phyloP scores from a whole-genome alignment of 164 flowering plant species.

The Berberis thunbergii region DNA sequence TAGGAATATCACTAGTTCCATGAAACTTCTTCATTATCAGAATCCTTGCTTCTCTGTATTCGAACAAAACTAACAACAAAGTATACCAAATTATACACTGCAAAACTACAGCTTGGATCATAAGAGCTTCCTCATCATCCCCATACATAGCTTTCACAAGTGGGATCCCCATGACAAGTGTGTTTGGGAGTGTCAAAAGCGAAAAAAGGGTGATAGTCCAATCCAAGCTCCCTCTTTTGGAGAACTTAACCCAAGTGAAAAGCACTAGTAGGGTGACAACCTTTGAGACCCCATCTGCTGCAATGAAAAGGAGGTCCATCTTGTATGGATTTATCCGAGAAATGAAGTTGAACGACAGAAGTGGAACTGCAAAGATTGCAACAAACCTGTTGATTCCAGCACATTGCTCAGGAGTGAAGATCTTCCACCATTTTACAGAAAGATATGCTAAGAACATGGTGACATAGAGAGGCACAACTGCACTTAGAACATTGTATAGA shows the following conservation, averaged over 20 bases:
- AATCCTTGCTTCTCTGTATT: slow-evolving; percentile 25
- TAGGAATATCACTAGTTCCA: neutral
- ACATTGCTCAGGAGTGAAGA: slow-evolving; percentile 24
- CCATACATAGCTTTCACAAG: too few relatives aligned
- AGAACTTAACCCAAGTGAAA: slow-evolving; percentile 23
- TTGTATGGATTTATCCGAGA: slow-evolving; percentile 27
- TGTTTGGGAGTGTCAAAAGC: too few relatives aligned
- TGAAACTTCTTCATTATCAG: slow-evolving; percentile 5
- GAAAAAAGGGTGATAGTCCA: slow-evolving; percentile 30
- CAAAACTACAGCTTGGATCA: slow-evolving; percentile 29
- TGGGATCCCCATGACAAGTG: too few relatives aligned
- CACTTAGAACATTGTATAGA: slow-evolving; percentile 24
- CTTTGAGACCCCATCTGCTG: slow-evolving; percentile 28
- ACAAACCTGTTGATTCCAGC: slow-evolving; percentile 37
- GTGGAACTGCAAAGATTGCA: slow-evolving; percentile 28
- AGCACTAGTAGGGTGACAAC: slow-evolving; percentile 11
- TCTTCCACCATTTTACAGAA: slow-evolving; percentile 19
- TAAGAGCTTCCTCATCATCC: slow-evolving; percentile 18
- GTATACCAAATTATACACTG: slow-evolving; percentile 17
- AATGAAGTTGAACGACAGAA: slow-evolving; percentile 33
- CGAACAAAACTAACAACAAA: too few relatives aligned
- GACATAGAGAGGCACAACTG: slow-evolving; percentile 34
- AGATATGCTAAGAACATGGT: slow-evolving; percentile 33
- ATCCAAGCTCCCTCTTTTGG: slow-evolving; percentile 19
- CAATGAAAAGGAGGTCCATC: slow-evolving; percentile 26